These are phyloP conservation scores for Aspergillus ochraceus DNA, from an alignment of 2,329 filamentous ascomycete species.

Conservation along the genomic window DNA sequence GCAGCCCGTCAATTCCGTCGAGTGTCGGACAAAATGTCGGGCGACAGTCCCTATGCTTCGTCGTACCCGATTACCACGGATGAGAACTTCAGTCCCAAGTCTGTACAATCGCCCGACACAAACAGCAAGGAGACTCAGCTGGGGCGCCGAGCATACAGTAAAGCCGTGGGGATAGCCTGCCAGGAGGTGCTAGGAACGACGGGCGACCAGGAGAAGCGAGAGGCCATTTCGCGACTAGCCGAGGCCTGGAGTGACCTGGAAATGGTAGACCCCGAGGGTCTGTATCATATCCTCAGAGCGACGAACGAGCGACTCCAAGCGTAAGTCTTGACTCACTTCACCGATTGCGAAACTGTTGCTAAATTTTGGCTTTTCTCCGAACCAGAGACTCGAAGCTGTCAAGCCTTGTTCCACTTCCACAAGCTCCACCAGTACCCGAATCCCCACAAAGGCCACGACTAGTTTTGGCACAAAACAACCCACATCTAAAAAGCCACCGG, in stretches of 20 bases:
- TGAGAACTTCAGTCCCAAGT: constrained; percentile 43
- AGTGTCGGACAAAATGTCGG: constrained; percentile 67
- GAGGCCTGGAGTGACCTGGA: constrained; percentile 85
- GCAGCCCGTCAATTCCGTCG: constrained; percentile 89
- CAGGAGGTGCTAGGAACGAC: constrained; percentile 86
- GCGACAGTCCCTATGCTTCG: constrained; percentile 22
- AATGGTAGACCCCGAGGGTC: constrained; percentile 83
- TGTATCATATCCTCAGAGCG: constrained; percentile 78
- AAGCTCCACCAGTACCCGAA: constrained; percentile 33
- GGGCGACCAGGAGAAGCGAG: constrained; percentile 67
- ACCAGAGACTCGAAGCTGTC: constrained; percentile 41
- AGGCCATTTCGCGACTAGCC: constrained; percentile 77
- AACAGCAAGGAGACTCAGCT: constrained; percentile 77
- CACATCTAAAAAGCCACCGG: constrained; percentile 77
- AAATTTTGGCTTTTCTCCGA: constrained; percentile 7
- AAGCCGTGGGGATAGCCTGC: constrained; percentile 77
- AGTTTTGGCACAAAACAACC: constrained; percentile 76
- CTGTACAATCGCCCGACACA: constrained; percentile 27
- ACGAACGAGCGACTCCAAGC: constrained; percentile 70
- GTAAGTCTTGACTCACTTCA: constrained; percentile 24
- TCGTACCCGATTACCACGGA: constrained; percentile 33
- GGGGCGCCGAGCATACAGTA: constrained; percentile 77
- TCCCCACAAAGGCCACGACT: constrained; percentile 62
- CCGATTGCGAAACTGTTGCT: neutral
- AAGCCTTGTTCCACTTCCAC: constrained; percentile 38